phyloP scores from a whole-genome alignment of 73 alveolate genomes.

The Paramecium tetraurelia region DNA sequence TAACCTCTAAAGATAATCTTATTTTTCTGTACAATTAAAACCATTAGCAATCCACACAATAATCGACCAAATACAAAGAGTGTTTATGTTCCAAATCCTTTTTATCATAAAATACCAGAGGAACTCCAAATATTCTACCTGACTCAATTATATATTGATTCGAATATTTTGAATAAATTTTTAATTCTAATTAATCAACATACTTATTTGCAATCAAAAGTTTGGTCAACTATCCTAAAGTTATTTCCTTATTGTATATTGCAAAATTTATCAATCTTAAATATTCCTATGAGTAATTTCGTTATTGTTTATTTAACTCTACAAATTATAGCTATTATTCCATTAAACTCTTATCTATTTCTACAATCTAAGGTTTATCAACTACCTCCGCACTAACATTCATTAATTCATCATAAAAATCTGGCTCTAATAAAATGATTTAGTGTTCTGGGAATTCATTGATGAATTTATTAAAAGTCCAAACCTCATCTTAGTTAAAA shows the following conservation, averaged over 20 bases:
- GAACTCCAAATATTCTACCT: constrained; percentile 13
- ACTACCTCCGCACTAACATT: neutral
- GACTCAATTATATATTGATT: neutral
- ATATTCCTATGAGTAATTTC: neutral
- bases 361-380: neutral
- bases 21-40: neutral
- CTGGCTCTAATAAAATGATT: neutral
- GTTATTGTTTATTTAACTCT: neutral
- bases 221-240: neutral
- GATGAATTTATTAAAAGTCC: neutral
- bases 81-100: neutral
- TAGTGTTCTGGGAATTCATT: neutral
- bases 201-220: neutral
- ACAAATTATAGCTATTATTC: neutral
- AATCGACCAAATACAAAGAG: constrained; percentile 9
- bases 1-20: neutral
- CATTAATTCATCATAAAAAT: neutral
- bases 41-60: neutral
- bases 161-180: neutral
- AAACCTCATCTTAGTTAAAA: neutral
- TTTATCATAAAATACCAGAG: neutral
- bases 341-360: neutral
- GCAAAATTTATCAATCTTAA: neutral
- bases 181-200: neutral
- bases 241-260: neutral